Evolutionary conservation across 306 rosid species (phyloP).

Genomic region (Luffa acutangula): DNA sequence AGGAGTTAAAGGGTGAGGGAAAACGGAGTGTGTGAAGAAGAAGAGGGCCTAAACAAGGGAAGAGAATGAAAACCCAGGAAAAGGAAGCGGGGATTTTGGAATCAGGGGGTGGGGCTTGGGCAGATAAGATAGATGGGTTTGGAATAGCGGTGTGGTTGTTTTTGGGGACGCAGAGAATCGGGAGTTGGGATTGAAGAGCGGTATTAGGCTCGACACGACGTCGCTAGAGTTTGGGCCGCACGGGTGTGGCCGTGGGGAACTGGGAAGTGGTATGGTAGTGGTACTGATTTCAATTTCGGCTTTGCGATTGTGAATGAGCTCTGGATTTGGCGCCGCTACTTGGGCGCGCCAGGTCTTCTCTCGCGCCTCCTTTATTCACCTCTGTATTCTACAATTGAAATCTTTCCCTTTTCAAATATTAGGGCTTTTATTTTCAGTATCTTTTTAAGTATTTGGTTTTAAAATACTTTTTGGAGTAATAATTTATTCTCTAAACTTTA

Average conservation of each 20-base stretch:
- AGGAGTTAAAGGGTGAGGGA: neutral
- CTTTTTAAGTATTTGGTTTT: too few species aligned
- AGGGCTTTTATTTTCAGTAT: too few species aligned
- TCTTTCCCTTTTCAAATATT: too few species aligned
- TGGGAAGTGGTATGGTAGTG: neutral
- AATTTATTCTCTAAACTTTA: too few species aligned
- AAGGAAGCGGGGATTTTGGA: neutral
- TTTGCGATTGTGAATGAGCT: neutral
- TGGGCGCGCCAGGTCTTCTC: neutral
- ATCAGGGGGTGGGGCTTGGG: neutral
- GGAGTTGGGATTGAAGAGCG: neutral
- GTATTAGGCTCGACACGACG: neutral
- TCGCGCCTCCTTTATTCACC: neutral
- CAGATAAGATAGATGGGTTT: conserved; percentile 1
- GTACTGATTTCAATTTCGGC: neutral
- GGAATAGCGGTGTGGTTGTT: neutral
- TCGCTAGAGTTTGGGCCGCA: neutral
- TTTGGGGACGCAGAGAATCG: too few species aligned
- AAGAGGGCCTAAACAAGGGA: neutral
- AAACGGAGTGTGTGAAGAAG: neutral
- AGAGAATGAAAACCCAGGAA: neutral
- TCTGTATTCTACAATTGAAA: neutral
- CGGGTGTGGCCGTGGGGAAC: neutral
- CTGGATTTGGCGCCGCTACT: neutral
- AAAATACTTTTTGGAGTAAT: too few species aligned